Percentiles rank a stretch among this genome's conserved stretches.
Conservation (phyloP, 768 basidiomycete species). For the Cubamyces lactineus region DNA sequence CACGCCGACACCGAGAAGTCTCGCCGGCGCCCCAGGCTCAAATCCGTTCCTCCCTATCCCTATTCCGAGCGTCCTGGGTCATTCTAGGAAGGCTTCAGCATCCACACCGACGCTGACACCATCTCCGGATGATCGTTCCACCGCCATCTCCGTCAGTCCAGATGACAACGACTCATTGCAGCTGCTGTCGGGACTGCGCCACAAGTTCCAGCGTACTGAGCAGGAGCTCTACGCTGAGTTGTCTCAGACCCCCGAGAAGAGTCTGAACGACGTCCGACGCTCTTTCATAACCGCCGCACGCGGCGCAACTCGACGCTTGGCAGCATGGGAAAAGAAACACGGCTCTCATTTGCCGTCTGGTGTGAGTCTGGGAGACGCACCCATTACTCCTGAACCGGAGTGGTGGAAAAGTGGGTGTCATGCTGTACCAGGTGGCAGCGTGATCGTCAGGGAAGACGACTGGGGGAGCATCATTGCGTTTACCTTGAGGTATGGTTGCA, state of each 20-base stretch:
- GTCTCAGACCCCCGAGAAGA: slow-evolving; percentile 44
- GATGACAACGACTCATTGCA: slow-evolving; percentile 36
- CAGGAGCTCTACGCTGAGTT: slow-evolving; percentile 62
- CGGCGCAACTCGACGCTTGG: slow-evolving; percentile 56
- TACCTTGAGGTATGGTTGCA: slow-evolving; percentile 58
- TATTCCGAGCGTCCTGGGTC: not conserved
- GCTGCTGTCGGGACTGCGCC: slow-evolving; percentile 53
- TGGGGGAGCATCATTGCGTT: slow-evolving; percentile 83
- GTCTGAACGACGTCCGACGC: slow-evolving; percentile 66
- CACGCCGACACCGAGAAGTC: slow-evolving; percentile 15
- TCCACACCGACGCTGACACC: slow-evolving; percentile 11
- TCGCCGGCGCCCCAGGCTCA: not conserved
- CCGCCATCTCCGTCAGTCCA: not conserved
- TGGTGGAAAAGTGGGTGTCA: slow-evolving; percentile 70
- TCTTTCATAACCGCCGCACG: slow-evolving; percentile 55
- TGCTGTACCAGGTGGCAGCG: slow-evolving; percentile 65
- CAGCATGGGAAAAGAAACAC: slow-evolving; percentile 71
- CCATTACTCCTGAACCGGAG: slow-evolving; percentile 46
- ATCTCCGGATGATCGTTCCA: not conserved
- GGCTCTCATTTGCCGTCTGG: slow-evolving; percentile 36
- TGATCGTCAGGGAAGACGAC: slow-evolving; percentile 70
- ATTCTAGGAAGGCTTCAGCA: not conserved
- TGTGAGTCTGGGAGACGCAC: slow-evolving; percentile 22
- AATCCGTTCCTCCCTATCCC: slow-evolving; percentile 12
- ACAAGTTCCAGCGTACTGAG: slow-evolving; percentile 61